Base-by-base conservation (phyloP, 2,329 filamentous ascomycete genomes). In the Pestalotiopsis fici region DNA sequence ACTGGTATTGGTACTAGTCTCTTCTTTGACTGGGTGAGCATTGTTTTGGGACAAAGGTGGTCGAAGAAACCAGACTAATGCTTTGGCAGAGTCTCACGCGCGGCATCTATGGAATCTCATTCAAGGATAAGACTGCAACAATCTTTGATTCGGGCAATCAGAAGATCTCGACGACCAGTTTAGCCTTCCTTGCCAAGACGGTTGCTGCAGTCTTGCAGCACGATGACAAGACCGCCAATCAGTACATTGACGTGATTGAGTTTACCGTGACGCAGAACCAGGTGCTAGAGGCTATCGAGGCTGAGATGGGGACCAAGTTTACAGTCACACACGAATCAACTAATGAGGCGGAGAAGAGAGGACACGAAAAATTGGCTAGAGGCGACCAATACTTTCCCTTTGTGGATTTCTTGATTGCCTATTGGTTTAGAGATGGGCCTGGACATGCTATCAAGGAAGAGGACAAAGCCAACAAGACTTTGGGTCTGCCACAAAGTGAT, bases 1-100 rank as follows among this genome's bases (percentile, higher is more conserved):
- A 86, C 83, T 3, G 81, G 76, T 13, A 74, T 89, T 9, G 80
- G 84, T 2, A 81, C 78, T 9, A 83, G 85, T 1, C 78, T 80
- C 3, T 83, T 88, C 73, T 86, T 88, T 73, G 86, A 88, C 72
- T 86, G 82, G 84, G 72, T 75, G 68, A 54, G 70, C 65, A 27
- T 7, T 69, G 74, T 13, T 2, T 11, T 57, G 25, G 4, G 15
- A 31, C 5, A 4, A 57, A 15, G 25, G 27, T 2, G 4, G 55
- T 11, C 6, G 55, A n/a, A 21, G 6, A 5, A 11, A 4, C 25
- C 15, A 11, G 27, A 21, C 55, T 57, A 57, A 57, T 6, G 12
- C 27, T 18, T 15, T 57, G 7, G 18, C 3, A 31, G 25, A 57
- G 55, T 31, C 55, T 57, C 25, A 57, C 55, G 12, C 55, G 55